Evolutionary conservation across 2,329 filamentous ascomycete genomes (phyloP), one percentile per base, ranked within the genome.

Genomic region (Aspergillus novoparasiticus): DNA sequence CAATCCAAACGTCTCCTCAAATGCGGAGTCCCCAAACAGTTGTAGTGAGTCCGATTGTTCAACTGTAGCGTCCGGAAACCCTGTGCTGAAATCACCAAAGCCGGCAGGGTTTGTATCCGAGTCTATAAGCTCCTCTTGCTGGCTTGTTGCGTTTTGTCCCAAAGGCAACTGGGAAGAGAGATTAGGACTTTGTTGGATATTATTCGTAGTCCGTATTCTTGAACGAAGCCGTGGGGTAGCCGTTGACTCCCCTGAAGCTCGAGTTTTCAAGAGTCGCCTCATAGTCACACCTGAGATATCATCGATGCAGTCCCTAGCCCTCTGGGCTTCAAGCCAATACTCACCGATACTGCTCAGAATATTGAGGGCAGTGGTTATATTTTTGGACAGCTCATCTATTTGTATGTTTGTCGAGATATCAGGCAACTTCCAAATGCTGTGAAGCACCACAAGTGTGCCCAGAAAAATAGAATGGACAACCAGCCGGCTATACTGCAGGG

Each of bases 281-380:
- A 76, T 61, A 0, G 72, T 75, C 11, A 68, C 66, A n/a, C 64
- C 62, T 1, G 69, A 74, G 43, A 76, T 41, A 14, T 75, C 71
- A 21, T 73, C 71, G 16, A 76, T 69, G 28, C 73, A 76, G 45
- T 76, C 73, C 8, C 73, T 67, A 6, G 73, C 72, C 14, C 71
- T 62, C 32, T 69, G 70, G 21, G 83, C 84, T 5, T 83, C 83
- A 0, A 78, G 74, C 83, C 84, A 86, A 62, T 85, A 80, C 61
- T 85, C 84, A 1, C 81, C 84, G 3, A 79, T 80, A 1, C 83
- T 83, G 43, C 83, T 83, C 2, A 86, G 71, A 0, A 85, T 78
- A 16, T 82, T 83, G 12, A 82, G 71, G 0, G 81, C 75, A 1
- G 78, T 76, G 26, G 77, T 78, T 12, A 84, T 68, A 28, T 82